Evolutionary conservation across 1,139 yeast genomes (phyloP), one percentile per base, ranked within the genome.

Genomic region (Zhuliangozyma parablackwelliae): DNA sequence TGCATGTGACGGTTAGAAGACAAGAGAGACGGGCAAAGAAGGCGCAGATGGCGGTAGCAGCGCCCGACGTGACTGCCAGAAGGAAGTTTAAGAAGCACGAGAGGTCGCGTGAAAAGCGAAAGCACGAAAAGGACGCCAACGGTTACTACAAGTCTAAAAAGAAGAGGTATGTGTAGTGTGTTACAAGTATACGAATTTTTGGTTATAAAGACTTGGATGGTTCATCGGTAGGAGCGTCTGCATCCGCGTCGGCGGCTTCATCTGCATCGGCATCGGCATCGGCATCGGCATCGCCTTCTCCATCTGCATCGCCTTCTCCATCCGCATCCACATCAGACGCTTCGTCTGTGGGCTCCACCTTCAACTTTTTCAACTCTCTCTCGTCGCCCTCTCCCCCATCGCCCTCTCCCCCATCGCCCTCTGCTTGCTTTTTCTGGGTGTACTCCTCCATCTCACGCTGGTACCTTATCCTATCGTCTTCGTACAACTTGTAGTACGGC

Each of bases 31-130:
- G 71, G 53, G 75, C 85, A 1, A 82, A 81, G 54, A 72, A 90
- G 41, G 84, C 96, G 0, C 82, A 85, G 45, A 64, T 87, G 57
- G 87, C 90, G 2, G 72, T 90, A 5, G 73, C 74, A 10, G 85
- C 86, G 5, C 98, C 98, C 0, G 96, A 84, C 16, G 61, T 76
- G 31, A 82, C 87, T 21, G 95, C 96, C 4, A 75, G 74, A 51
- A 77, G 85, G 57, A 87, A 85, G 61, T 56, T 86, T 50, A 82
- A 72, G 61, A 86, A 85, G 57, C 95, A 89, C 61, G 77, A 72
- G 35, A 75, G 82, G 50, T 75, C 77, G 31, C 77, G 94, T 57
- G 92, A 84, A 47, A 85, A 82, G 69, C 74, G 95, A 55, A 83
- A 75, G 54, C 79, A 73, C 37, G 80, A 74, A 37, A 83, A 78